Conservation (phyloP, 2,329 filamentous ascomycete genomes). For the Diplodia mutila region DNA sequence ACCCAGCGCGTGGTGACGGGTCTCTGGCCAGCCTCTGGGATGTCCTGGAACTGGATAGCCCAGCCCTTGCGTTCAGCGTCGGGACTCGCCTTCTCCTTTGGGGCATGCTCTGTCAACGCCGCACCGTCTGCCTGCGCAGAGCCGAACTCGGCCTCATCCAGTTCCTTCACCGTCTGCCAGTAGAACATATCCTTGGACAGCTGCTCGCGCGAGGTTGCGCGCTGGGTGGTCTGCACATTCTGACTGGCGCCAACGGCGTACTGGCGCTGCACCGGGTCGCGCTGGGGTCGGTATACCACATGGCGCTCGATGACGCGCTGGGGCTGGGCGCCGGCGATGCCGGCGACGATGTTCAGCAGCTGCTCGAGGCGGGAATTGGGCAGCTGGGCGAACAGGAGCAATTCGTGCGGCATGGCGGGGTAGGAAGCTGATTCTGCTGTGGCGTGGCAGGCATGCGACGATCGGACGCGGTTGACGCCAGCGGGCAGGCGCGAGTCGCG, state of each 20-base stretch:
- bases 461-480: constrained; percentile 21
- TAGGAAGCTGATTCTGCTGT: background rate
- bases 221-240: constrained; percentile 37
- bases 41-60: constrained; percentile 46
- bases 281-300: constrained; percentile 61
- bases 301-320: constrained; percentile 58
- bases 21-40: constrained; percentile 55
- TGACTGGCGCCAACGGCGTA: constrained; percentile 44
- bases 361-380: constrained; percentile 61
- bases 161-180: constrained; percentile 54
- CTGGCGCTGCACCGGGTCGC: constrained; percentile 48
- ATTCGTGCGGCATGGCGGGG: constrained; percentile 55
- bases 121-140: constrained; percentile 22
- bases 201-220: constrained; percentile 24
- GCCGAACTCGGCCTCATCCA: constrained; percentile 44
- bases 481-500: constrained; percentile 15
- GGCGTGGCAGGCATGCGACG: constrained; percentile 10
- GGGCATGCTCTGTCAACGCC: constrained; percentile 23
- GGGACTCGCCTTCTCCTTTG: constrained; percentile 1
- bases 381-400: constrained; percentile 64
- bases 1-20: constrained; percentile 59
- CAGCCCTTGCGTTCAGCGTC: constrained; percentile 36
- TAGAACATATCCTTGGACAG: constrained; percentile 56
- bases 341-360: constrained; percentile 64
- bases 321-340: constrained; percentile 65